Base-by-base conservation (phyloP, 495 filamentous ascomycete species). In the Neurospora terricola region DNA sequence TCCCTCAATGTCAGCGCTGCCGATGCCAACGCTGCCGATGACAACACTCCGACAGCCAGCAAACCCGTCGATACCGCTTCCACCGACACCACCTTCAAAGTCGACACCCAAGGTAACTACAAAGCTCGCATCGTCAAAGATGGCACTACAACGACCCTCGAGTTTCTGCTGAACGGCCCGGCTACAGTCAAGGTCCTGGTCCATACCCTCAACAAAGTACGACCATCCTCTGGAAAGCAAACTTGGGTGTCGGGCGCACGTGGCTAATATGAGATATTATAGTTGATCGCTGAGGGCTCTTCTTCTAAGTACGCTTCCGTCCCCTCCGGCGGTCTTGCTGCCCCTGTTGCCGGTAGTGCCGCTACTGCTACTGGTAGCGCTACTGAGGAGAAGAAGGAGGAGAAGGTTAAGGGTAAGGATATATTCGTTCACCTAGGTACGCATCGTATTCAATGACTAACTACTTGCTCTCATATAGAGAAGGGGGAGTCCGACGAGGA, bases 401-500 rank as follows among this genome's bases (percentile, higher is more conserved):
- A 89, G 82, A 90, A 89, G 81, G 92, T 91, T 79, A 90, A 94
- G 87, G 89, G 88, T 90, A 85, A 39, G 86, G 39, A 69, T 38
- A 38, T 45, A 18, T 27, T 8, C 38, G 0, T 59, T 34, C 6
- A 11, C 12, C 5, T 37, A 40, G n/a, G n/a, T n/a, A n/a, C 18
- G 39, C 11, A 7, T 18, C 5, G 73, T 37, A 43, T 21, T 54
- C 69, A 38, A 14, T 8, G 72, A 74, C 87, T 82, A 79, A 83
- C 79, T 48, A 69, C 34, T 8, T 18, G 8, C 10, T 11, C 38
- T 3, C 1, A 9, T 59, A 38, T 75, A 88, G 86, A 85, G 80
- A 87, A 86, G 83, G 86, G 90, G 86, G 96, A 98, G 90, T 98
- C 96, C 82, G 96, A 99, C 85, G 96, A 99, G 82, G 96, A 99